phyloP scores from a whole-genome alignment of 2,329 filamentous ascomycete genomes.

The Chrysoporthe cubensis region DNA sequence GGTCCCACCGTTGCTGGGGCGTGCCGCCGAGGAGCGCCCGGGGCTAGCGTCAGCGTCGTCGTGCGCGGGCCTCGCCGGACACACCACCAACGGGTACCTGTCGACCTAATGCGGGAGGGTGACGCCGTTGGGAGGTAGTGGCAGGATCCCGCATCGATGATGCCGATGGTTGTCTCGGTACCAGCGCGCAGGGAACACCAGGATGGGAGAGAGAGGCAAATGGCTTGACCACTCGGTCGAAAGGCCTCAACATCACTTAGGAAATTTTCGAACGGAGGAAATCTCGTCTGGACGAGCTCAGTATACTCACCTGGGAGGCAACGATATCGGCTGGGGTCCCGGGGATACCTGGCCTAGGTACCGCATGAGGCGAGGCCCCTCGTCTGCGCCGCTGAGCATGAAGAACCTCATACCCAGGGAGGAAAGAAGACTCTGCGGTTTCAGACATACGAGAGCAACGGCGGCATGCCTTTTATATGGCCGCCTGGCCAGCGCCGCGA shows the following conservation, averaged over 20 bases:
- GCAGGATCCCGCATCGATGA: neutral
- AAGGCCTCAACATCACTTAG: neutral
- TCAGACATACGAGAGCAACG: neutral
- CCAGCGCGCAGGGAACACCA: neutral
- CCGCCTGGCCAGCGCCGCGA: neutral
- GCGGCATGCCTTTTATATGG: constrained; percentile 12
- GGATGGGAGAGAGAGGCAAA: neutral
- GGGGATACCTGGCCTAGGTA: neutral
- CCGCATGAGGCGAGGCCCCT: neutral
- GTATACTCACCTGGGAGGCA: neutral
- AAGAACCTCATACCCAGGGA: neutral
- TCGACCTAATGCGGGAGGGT: constrained; percentile 17
- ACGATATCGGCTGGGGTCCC: neutral
- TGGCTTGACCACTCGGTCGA: neutral
- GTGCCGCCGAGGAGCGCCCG: constrained; percentile 27
- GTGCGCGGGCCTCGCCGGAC: constrained; percentile 14
- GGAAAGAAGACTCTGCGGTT: neutral
- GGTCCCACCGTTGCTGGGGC: constrained; percentile 21
- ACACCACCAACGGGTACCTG: constrained; percentile 20
- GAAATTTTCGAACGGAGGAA: neutral
- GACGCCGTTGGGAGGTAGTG: neutral
- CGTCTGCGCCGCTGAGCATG: neutral
- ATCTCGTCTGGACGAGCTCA: neutral
- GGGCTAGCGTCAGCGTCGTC: constrained; percentile 12
- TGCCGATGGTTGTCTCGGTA: neutral